Evolutionary conservation across 1,139 yeast species (phyloP).

Genomic region (Arxiozyma telluris): DNA sequence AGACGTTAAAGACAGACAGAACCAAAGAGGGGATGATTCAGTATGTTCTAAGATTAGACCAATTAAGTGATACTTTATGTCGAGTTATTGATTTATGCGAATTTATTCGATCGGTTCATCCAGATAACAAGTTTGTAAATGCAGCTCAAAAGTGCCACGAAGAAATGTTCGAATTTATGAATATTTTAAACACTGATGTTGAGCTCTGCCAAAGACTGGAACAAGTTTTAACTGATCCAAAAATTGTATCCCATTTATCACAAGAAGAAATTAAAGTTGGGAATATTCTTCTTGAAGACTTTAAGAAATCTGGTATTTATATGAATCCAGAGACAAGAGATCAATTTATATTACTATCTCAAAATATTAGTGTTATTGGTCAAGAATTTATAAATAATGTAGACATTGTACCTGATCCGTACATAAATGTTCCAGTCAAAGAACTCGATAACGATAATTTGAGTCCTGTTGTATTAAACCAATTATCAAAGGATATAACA

Average conservation of each 20-base stretch:
- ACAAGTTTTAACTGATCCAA: conserved; percentile 40
- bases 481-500: conserved; percentile 25
- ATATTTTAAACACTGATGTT: conserved; percentile 76
- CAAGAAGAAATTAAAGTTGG: conserved; percentile 81
- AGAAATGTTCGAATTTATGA: conserved; percentile 88
- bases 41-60: conserved; percentile 64
- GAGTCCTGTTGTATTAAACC: conserved; percentile 21
- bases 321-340: conserved; percentile 58
- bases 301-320: conserved; percentile 83
- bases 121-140: conserved; percentile 55
- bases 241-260: conserved; percentile 37
- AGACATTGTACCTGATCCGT: conserved; percentile 14
- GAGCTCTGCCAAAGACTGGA: conserved; percentile 56
- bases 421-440: conserved; percentile 14
- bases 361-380: conserved; percentile 72
- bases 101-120: conserved; percentile 83
- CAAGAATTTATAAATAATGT: conserved; percentile 54
- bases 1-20: conserved; percentile 42
- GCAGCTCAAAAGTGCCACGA: conserved; percentile 90
- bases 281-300: conserved; percentile 68
- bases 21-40: conserved; percentile 40
- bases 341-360: conserved; percentile 70
- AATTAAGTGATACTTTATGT: conserved; percentile 79
- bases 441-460: conserved; percentile 17
- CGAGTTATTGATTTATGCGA: conserved; percentile 92